Conservation (phyloP, 2,329 filamentous ascomycete species). For the Pyrenochaeta sp. region DNA sequence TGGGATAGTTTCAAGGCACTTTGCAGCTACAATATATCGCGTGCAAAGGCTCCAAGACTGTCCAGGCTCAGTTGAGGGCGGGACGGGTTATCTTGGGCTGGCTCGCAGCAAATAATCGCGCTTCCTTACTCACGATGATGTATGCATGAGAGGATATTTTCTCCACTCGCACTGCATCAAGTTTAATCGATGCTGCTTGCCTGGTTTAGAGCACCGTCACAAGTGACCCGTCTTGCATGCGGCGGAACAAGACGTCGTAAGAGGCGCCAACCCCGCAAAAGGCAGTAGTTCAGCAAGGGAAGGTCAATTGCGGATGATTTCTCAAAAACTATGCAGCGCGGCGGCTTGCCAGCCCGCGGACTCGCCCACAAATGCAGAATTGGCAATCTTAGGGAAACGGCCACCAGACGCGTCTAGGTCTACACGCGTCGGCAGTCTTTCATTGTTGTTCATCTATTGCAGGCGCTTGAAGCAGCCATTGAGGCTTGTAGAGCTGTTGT, state of each 20-base stretch:
- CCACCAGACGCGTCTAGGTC: slow-evolving; percentile 21
- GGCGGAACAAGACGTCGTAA: slow-evolving; percentile 33
- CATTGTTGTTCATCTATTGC: slow-evolving; percentile 6
- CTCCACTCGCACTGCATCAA: slow-evolving; percentile 29
- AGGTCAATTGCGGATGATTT: slow-evolving; percentile 36
- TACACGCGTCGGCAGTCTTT: not conserved
- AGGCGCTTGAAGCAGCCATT: slow-evolving; percentile 11
- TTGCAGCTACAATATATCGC: no score
- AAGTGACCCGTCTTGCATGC: slow-evolving; percentile 31
- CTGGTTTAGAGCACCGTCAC: slow-evolving; percentile 31
- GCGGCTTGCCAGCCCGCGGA: slow-evolving; percentile 22
- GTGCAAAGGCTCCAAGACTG: no score
- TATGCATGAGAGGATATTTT: slow-evolving; percentile 22
- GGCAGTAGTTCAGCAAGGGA: slow-evolving; percentile 37
- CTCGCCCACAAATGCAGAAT: slow-evolving; percentile 21
- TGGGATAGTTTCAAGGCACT: no score
- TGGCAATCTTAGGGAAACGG: slow-evolving; percentile 32
- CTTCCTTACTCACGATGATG: slow-evolving; percentile 28
- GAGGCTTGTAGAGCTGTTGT: slow-evolving; percentile 10
- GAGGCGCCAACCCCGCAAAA: slow-evolving; percentile 44
- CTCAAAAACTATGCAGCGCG: slow-evolving; percentile 24
- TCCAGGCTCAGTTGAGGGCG: no score
- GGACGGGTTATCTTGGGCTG: no score
- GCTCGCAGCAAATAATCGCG: slow-evolving; percentile 7
- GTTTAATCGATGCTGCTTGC: slow-evolving; percentile 27